Conservation (phyloP, 2,329 filamentous ascomycete species). For the Colletotrichum endophyticum region DNA sequence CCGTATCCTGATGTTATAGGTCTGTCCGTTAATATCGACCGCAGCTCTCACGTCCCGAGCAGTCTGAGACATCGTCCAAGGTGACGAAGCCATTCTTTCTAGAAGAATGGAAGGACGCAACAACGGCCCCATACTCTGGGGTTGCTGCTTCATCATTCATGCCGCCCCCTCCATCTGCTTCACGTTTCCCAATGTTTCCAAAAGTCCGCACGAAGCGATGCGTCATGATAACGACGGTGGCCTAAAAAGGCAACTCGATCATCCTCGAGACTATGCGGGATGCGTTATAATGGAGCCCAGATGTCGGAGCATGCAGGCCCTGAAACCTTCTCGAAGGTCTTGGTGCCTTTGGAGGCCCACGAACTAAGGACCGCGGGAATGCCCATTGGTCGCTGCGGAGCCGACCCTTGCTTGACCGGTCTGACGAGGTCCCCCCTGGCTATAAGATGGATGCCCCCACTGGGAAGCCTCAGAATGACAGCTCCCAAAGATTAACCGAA, state of each 20-base stretch:
- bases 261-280: conserved; percentile 16
- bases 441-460: background rate
- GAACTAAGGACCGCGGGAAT: conserved; percentile 17
- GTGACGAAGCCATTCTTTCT: conserved; percentile 11
- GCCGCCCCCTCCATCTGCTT: background rate
- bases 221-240: conserved; percentile 14
- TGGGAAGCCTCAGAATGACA: conserved; percentile 15
- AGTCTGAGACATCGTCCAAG: background rate
- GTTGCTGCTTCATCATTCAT: conserved; percentile 1
- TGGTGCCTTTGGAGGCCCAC: conserved; percentile 6
- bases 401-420: background rate
- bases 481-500: conserved; percentile 3
- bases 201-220: background rate
- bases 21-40: background rate
- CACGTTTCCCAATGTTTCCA: conserved; percentile 18
- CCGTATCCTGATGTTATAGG: conserved; percentile 8
- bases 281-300: conserved; percentile 1
- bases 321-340: conserved; percentile 25
- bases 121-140: background rate
- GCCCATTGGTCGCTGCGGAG: conserved; percentile 16
- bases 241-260: conserved; percentile 15
- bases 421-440: background rate
- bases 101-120: conserved; percentile 7
- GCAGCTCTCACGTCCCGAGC: background rate
- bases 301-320: conserved; percentile 8